phyloP scores from a whole-genome alignment of 768 basidiomycete genomes.

The Kwoniella europaea region DNA sequence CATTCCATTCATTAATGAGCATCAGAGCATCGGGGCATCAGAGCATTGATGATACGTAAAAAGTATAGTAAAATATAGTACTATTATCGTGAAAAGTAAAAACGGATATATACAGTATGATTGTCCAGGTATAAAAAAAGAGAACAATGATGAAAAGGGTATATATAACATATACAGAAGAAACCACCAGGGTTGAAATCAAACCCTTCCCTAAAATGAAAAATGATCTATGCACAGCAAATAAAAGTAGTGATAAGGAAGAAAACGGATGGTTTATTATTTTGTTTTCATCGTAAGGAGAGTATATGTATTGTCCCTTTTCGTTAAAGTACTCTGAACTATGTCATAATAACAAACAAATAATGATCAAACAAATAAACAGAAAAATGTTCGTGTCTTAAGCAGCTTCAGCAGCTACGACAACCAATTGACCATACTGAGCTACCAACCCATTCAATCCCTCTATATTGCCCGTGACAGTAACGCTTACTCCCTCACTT shows the following conservation, averaged over 20 bases:
- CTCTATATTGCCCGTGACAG: conserved; percentile 31
- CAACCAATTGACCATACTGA: conserved; percentile 49
- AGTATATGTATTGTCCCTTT: no score
- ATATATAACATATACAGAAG: not conserved
- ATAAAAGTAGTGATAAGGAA: not conserved
- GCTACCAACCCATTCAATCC: conserved; percentile 46
- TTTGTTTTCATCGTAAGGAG: no score
- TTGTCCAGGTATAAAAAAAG: conserved; percentile 11
- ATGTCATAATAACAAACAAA: no score
- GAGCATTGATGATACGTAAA: not conserved
- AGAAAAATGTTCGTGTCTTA: not conserved
- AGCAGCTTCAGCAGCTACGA: conserved; percentile 40
- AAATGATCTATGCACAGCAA: conserved; percentile 15
- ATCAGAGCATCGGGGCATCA: not conserved
- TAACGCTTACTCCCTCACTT: no score
- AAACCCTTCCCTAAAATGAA: conserved; percentile 4
- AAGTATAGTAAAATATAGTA: not conserved
- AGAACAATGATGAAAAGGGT: not conserved
- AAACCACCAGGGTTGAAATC: conserved; percentile 9
- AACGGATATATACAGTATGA: conserved; percentile 5
- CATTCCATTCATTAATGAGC: not conserved
- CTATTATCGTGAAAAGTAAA: not conserved
- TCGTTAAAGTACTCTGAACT: no score
- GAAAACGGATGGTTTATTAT: no score
- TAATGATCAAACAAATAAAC: no score